Percentiles rank a stretch among this genome's conserved stretches.
Evolutionary conservation across 1,139 yeast genomes (phyloP).

Genomic region (Lodderomyces beijingensis): DNA sequence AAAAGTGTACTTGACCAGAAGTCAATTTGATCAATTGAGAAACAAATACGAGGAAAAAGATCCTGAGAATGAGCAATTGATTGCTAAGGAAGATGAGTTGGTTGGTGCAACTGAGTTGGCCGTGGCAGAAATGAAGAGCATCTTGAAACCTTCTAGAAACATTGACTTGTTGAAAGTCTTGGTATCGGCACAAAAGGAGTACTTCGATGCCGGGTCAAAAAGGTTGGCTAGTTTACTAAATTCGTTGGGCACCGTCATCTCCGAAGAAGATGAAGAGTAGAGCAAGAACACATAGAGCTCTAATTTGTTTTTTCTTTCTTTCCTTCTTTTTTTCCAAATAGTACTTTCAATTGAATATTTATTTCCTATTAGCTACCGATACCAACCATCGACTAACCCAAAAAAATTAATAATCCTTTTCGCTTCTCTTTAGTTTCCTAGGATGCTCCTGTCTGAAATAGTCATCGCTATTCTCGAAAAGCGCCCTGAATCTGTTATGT

Average conservation of each 20-base stretch:
- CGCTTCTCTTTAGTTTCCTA: conserved; percentile 1
- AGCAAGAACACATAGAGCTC: not conserved
- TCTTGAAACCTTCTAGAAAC: conserved; percentile 63
- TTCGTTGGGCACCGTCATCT: conserved; percentile 30
- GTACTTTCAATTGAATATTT: too few relatives aligned
- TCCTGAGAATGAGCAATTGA: conserved; percentile 51
- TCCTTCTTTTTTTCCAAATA: too few relatives aligned
- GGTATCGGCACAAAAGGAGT: conserved; percentile 63
- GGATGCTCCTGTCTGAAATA: conserved; percentile 3
- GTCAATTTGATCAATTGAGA: conserved; percentile 66
- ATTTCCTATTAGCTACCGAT: too few relatives aligned
- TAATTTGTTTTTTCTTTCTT: too few relatives aligned
- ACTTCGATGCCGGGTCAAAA: conserved; percentile 47
- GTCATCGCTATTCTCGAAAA: conserved; percentile 4
- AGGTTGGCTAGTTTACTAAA: conserved; percentile 30
- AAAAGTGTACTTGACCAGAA: conserved; percentile 64
- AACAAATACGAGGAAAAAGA: conserved; percentile 31
- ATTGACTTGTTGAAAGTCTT: conserved; percentile 59
- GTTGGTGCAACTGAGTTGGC: conserved; percentile 74
- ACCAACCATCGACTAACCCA: not conserved
- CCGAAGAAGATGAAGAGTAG: conserved; percentile 24
- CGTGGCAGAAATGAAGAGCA: conserved; percentile 69
- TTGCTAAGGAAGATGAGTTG: conserved; percentile 69
- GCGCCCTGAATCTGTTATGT: conserved; percentile 2
- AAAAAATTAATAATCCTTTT: not conserved